Evolutionary conservation across 106 monocot genomes (phyloP).

Genomic region (Apostasia ramifera): DNA sequence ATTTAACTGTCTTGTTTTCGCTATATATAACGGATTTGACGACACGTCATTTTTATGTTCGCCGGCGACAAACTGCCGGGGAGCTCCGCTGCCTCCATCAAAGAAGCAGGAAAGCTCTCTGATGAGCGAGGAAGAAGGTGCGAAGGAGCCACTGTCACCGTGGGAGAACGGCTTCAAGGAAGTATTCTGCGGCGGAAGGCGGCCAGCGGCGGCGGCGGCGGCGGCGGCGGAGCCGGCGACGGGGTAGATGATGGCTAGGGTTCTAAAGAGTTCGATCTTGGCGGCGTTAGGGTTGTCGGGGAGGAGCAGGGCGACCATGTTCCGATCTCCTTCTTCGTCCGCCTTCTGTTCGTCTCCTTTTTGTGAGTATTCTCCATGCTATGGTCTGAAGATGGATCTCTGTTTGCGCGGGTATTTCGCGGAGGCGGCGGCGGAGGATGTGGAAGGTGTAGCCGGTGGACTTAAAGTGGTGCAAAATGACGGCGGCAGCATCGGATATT

Average conservation of each 20-base stretch:
- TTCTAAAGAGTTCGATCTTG: neutral
- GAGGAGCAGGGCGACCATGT: neutral
- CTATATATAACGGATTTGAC: too few relatives aligned
- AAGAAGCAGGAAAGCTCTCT: neutral
- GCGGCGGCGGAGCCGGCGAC: neutral
- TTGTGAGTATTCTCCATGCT: neutral
- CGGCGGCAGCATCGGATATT: neutral
- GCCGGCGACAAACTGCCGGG: neutral
- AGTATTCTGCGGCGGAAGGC: neutral
- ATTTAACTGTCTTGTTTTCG: too few relatives aligned
- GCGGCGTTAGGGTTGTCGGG: neutral
- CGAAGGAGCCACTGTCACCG: neutral
- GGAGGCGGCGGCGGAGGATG: neutral
- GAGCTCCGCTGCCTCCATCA: neutral
- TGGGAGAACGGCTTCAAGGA: neutral
- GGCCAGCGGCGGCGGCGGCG: too few relatives aligned
- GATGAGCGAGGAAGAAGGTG: neutral
- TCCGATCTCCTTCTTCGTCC: neutral
- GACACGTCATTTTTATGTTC: too few relatives aligned
- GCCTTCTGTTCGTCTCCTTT: neutral
- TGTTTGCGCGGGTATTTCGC: constrained; percentile 5
- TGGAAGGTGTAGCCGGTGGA: neutral
- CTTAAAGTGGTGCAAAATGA: neutral
- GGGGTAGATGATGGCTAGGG: constrained; percentile 2
- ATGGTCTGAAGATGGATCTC: neutral